Conservation (phyloP, 2,329 filamentous ascomycete genomes). For the Monosporascus sp. region DNA sequence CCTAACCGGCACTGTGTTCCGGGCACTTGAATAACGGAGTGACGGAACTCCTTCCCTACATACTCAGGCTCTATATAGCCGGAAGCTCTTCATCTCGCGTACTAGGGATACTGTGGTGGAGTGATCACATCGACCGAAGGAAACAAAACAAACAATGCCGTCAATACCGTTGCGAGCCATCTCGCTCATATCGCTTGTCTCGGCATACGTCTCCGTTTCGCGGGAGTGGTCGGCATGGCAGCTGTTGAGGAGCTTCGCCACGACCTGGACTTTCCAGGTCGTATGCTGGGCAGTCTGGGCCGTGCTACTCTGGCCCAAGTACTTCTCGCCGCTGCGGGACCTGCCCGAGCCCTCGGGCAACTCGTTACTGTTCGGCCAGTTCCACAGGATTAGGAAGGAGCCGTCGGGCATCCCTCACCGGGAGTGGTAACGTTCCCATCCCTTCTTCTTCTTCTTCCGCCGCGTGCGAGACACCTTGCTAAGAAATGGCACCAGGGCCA, state of each 20-base stretch:
- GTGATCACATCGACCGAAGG: no score
- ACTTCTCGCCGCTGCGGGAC: conserved; percentile 43
- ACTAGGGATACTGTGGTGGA: no score
- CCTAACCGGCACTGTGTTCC: no score
- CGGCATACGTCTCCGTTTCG: conserved; percentile 26
- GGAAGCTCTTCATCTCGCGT: no score
- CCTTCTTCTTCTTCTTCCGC: not conserved
- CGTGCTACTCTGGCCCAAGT: conserved; percentile 42
- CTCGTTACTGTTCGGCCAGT: conserved; percentile 46
- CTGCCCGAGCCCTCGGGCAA: conserved; percentile 39
- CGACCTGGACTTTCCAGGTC: conserved; percentile 30
- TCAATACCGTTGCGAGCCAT: conserved; percentile 24
- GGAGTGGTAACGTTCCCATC: conserved; percentile 36
- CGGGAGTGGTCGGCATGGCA: conserved; percentile 25
- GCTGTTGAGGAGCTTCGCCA: conserved; percentile 29
- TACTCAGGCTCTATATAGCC: no score
- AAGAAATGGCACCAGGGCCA: conserved; percentile 39
- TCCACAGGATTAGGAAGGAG: conserved; percentile 29
- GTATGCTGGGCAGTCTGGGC: conserved; percentile 34
- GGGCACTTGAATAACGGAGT: no score
- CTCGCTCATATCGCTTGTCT: conserved; percentile 22
- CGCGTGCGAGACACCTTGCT: conserved; percentile 3
- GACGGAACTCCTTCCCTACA: no score
- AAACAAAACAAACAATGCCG: conserved; percentile 10
- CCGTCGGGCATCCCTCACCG: conserved; percentile 39